Evolutionary conservation across 768 basidiomycete genomes (phyloP).

Genomic region (Pulveroboletus sp.): DNA sequence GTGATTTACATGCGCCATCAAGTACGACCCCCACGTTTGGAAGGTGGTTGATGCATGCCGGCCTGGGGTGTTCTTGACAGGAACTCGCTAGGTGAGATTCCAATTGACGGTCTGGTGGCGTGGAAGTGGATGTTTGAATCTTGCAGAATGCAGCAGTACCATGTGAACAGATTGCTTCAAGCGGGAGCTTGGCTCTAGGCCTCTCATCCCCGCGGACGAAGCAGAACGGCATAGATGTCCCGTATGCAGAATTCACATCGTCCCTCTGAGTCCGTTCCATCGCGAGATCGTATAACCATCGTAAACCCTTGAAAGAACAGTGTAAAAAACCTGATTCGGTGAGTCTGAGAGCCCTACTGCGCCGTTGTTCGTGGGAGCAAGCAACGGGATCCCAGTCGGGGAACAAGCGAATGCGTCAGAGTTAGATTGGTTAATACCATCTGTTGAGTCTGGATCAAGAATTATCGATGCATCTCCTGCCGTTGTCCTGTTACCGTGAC

Average conservation of each 20-base stretch:
- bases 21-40: no score
- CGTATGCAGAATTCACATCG: neutral
- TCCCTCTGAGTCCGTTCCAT: constrained; percentile 19
- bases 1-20: no score
- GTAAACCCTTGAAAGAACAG: constrained; percentile 15
- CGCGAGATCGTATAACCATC: constrained; percentile 1
- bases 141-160: no score
- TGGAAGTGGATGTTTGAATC: neutral
- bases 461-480: neutral
- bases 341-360: neutral
- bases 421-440: neutral
- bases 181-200: neutral
- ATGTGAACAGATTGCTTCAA: no score
- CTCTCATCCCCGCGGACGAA: constrained; percentile 19
- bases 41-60: neutral
- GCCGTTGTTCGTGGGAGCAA: constrained; percentile 3
- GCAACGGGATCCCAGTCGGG: neutral
- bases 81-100: neutral
- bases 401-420: neutral
- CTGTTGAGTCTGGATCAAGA: neutral
- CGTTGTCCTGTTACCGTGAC: neutral
- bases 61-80: neutral
- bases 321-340: constrained; percentile 2
- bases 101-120: constrained; percentile 2
- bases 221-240: neutral